Evolutionary conservation across 352 stramenopile genomes (phyloP).

Genomic region (Pythium scleroteichum): DNA sequence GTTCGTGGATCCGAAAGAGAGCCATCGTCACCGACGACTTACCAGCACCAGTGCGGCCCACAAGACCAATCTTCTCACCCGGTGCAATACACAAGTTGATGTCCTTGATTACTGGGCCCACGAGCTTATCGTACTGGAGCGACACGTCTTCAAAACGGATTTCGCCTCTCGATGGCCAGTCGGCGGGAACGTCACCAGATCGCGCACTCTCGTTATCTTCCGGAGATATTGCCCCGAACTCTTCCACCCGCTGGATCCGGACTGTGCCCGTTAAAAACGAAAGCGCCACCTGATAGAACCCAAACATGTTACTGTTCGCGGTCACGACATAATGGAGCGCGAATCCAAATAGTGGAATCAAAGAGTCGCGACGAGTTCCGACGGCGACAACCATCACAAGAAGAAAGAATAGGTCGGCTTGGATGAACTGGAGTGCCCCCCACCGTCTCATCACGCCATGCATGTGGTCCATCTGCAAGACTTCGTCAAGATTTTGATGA

Average conservation of each 20-base stretch:
- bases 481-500: constrained; percentile 10
- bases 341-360: constrained; percentile 51
- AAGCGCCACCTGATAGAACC: constrained; percentile 46
- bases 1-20: constrained; percentile 23
- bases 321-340: constrained; percentile 58
- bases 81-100: constrained; percentile 48
- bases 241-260: constrained; percentile 5
- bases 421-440: constrained; percentile 12
- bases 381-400: constrained; percentile 1
- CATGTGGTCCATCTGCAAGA: constrained; percentile 3
- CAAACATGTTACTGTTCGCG: constrained; percentile 2
- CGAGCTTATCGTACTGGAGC: constrained; percentile 23
- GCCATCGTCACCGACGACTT: constrained; percentile 22
- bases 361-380: not conserved
- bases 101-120: constrained; percentile 9
- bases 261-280: constrained; percentile 36
- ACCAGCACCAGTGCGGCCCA: constrained; percentile 58
- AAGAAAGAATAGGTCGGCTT: constrained; percentile 14
- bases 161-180: too few species aligned
- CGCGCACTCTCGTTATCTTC: not conserved
- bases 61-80: constrained; percentile 64
- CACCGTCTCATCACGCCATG: constrained; percentile 4
- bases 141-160: constrained; percentile 29
- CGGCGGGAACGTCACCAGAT: too few species aligned
- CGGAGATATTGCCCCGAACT: constrained; percentile 6